Evolutionary conservation across 306 rosid species (phyloP).

Genomic region (Potentilla sterilis): DNA sequence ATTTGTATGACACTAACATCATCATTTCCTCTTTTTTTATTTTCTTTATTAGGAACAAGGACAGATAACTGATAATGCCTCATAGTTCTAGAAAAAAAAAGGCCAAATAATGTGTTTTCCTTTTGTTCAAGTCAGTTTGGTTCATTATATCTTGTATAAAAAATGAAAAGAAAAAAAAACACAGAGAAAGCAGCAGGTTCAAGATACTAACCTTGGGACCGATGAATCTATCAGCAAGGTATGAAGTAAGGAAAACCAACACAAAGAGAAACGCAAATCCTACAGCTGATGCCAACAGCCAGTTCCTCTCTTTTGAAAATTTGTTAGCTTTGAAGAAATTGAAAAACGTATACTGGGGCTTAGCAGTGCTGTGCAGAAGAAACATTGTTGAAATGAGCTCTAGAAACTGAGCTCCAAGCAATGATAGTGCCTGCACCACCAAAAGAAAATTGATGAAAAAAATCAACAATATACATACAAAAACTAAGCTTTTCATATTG

Average conservation of each 20-base stretch:
- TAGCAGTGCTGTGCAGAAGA: constrained; percentile 63
- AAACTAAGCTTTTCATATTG: neutral
- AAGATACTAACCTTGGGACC: constrained; percentile 58
- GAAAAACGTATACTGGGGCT: constrained; percentile 42
- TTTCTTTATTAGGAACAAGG: neutral
- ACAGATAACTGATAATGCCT: neutral
- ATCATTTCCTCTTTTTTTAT: neutral
- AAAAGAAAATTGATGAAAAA: constrained; percentile 4
- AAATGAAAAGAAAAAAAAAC: constrained; percentile 5
- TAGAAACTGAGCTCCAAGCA: constrained; percentile 55
- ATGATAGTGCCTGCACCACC: constrained; percentile 52
- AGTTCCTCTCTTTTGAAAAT: constrained; percentile 44
- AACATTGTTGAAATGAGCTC: constrained; percentile 54
- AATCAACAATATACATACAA: neutral
- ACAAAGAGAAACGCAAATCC: constrained; percentile 65
- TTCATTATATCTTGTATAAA: neutral
- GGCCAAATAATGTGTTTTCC: neutral
- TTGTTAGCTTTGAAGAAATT: constrained; percentile 41
- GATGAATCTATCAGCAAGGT: constrained; percentile 39
- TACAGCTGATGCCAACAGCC: constrained; percentile 57
- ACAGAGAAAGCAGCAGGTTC: constrained; percentile 6
- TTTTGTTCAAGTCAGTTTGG: neutral
- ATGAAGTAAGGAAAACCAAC: constrained; percentile 52
- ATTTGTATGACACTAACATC: neutral
- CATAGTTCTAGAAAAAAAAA: neutral